These are phyloP conservation scores for Phytophthora quininea DNA, from an alignment of 352 stramenopile genomes.

Conservation along the genomic window DNA sequence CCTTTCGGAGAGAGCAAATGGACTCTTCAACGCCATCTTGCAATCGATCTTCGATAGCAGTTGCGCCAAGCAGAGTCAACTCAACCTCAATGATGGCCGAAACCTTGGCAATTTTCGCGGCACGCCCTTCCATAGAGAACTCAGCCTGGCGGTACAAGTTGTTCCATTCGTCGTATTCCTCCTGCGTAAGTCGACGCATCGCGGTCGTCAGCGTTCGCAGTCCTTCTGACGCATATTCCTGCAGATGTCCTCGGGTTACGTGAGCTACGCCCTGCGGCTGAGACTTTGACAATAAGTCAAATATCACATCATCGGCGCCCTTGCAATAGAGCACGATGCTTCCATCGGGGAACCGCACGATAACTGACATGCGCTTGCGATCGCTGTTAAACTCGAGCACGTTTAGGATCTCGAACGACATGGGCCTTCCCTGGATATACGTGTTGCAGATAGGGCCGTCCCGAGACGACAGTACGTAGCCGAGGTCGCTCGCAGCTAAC, in stretches of 20 bases:
- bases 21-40: slow-evolving; percentile 93
- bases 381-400: slow-evolving; percentile 99
- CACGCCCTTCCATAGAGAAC: slow-evolving; percentile 73
- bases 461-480: slow-evolving; percentile 68
- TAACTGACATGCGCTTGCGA: slow-evolving; percentile 98
- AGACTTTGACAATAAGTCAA: slow-evolving; percentile 68
- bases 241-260: slow-evolving; percentile 81
- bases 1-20: slow-evolving; percentile 91
- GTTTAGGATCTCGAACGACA: slow-evolving; percentile 94
- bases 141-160: slow-evolving; percentile 76
- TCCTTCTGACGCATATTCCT: slow-evolving; percentile 82
- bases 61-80: slow-evolving; percentile 87
- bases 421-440: slow-evolving; percentile 60
- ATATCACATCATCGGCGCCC: slow-evolving; percentile 81
- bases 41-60: slow-evolving; percentile 93
- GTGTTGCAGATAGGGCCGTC: slow-evolving; percentile 75
- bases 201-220: slow-evolving; percentile 79
- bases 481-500: slow-evolving; percentile 74
- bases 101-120: slow-evolving; percentile 76
- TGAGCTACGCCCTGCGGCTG: slow-evolving; percentile 81
- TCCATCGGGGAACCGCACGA: slow-evolving; percentile 87
- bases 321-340: slow-evolving; percentile 87
- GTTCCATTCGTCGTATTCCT: slow-evolving; percentile 83
- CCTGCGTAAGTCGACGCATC: slow-evolving; percentile 64
- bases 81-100: slow-evolving; percentile 88